These are phyloP conservation scores for Auricularia sp. DNA, from an alignment of 768 basidiomycete species.

Conservation along the genomic window DNA sequence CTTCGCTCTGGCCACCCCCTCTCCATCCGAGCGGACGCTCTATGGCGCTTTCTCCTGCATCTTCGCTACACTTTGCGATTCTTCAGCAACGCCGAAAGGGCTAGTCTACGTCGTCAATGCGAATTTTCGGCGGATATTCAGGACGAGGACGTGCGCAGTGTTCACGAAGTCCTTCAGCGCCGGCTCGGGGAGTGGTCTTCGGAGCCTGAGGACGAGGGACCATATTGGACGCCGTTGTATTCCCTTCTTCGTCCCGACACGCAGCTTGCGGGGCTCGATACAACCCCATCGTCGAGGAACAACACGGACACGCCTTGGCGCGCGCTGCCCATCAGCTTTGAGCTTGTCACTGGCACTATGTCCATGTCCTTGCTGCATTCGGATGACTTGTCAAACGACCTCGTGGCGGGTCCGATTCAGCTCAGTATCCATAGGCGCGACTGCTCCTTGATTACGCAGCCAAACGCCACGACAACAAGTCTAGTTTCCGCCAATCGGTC, in stretches of 20 bases:
- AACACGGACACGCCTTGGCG: background rate
- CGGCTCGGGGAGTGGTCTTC: background rate
- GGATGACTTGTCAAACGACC: background rate
- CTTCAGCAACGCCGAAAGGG: conserved; percentile 22
- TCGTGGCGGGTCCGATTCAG: background rate
- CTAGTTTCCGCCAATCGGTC: background rate
- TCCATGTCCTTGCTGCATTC: background rate
- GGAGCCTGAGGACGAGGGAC: background rate
- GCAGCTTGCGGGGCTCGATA: background rate
- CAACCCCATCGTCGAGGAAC: background rate
- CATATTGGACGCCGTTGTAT: background rate
- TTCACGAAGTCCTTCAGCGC: background rate
- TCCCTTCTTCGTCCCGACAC: background rate
- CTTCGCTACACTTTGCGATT: conserved; percentile 56
- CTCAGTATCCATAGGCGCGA: background rate
- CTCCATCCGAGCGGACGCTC: conserved; percentile 51
- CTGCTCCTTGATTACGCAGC: background rate
- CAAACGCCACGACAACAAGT: background rate
- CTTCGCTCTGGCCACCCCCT: conserved; percentile 67
- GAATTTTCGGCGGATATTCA: background rate
- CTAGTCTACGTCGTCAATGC: conserved; percentile 8
- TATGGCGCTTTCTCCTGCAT: conserved; percentile 71
- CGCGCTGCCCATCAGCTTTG: background rate
- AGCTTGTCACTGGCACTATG: background rate
- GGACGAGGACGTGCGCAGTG: background rate